These are phyloP conservation scores for Beauveria bassiana DNA, from an alignment of 2,329 filamentous ascomycete genomes.

Conservation along the genomic window DNA sequence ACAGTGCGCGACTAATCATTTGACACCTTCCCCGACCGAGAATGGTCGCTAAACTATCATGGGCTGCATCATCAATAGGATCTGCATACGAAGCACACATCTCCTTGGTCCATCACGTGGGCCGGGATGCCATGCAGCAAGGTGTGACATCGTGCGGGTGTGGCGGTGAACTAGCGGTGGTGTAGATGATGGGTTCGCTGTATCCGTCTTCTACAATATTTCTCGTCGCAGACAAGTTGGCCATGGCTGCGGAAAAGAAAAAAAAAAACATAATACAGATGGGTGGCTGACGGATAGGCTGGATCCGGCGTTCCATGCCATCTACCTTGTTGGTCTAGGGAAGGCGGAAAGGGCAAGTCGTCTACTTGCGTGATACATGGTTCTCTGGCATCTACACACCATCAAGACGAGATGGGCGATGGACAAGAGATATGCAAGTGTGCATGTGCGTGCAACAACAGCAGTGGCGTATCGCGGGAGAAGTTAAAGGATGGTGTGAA, in stretches of 20 bases:
- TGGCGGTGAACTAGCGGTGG: not conserved
- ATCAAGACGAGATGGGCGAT: not conserved
- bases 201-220: not conserved
- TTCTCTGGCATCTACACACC: not conserved
- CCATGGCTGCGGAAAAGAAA: not conserved
- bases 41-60: not conserved
- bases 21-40: not conserved
- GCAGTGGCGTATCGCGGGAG: slow-evolving; percentile 1
- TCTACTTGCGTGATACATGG: too few species aligned
- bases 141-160: slow-evolving; percentile 1
- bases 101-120: slow-evolving; percentile 8
- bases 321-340: slow-evolving; percentile 7
- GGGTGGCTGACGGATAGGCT: not conserved
- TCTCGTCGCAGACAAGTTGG: not conserved
- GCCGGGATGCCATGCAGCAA: slow-evolving; percentile 4
- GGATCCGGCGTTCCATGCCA: not conserved
- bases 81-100: slow-evolving; percentile 8
- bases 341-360: not conserved
- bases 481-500: not conserved
- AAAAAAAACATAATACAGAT: not conserved
- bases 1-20: not conserved
- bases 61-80: not conserved
- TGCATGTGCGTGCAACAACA: slow-evolving; percentile 1
- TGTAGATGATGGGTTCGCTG: not conserved
- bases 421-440: slow-evolving; percentile 2